Conservation (phyloP, 306 rosid genomes). For the Trifolium subterraneum region DNA sequence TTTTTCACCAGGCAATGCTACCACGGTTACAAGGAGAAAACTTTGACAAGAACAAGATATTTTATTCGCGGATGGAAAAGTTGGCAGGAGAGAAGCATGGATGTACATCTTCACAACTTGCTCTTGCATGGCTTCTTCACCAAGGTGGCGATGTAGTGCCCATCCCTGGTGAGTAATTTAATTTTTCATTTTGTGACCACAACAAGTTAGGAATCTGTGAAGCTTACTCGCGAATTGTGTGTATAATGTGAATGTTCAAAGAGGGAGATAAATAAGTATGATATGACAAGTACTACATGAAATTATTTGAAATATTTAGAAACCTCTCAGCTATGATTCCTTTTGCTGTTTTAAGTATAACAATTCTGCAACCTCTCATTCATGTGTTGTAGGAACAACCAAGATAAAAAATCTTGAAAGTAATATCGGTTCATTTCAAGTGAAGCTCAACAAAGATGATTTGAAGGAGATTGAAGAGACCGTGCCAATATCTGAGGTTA, state of each 20-base stretch:
- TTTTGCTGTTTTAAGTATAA: background rate
- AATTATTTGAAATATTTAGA: background rate
- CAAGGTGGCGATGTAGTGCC: conserved; percentile 69
- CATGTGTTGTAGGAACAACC: conserved; percentile 61
- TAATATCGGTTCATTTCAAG: conserved; percentile 52
- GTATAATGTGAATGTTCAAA: no score
- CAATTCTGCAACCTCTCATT: background rate
- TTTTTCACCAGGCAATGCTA: conserved; percentile 44
- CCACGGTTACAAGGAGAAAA: conserved; percentile 71
- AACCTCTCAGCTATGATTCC: background rate
- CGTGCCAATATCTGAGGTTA: conserved; percentile 49
- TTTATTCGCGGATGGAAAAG: conserved; percentile 50
- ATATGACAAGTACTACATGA: no score
- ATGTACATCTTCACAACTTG: conserved; percentile 62
- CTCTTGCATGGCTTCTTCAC: conserved; percentile 70
- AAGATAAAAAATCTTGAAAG: conserved; percentile 59
- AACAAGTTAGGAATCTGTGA: background rate
- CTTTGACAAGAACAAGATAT: conserved; percentile 60
- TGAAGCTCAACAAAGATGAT: conserved; percentile 56
- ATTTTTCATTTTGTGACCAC: background rate
- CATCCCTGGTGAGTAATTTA: conserved; percentile 60
- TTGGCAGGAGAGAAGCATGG: conserved; percentile 60
- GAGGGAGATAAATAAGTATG: no score
- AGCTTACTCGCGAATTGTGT: background rate
- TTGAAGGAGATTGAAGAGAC: conserved; percentile 56